Evolutionary conservation across 768 basidiomycete species (phyloP), one percentile per base, ranked within the genome.

Genomic region (Russula virescens): DNA sequence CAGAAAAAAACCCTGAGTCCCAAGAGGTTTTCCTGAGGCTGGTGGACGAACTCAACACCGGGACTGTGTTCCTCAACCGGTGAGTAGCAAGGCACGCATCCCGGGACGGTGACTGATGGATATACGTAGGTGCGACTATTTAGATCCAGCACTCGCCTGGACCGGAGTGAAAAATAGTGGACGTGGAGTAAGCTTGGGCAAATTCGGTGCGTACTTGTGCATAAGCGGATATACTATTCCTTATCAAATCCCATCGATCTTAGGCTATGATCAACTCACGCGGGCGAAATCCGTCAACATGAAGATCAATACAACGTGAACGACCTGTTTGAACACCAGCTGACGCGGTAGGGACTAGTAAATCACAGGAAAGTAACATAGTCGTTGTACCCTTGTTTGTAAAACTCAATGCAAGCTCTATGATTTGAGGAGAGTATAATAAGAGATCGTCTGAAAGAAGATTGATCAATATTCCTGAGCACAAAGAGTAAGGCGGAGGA

Each of bases 111-210:
- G 35, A 26, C 67, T 68, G 58, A 69, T 40, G 19, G 18, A 25
- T 21, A 65, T 21, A 34, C 26, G 2, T 65, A 89, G 89, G 47
- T 91, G 90, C 68, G 96, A 99, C 74, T 87, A 79, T 70, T 80
- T 97, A 25, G 97, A 99, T 70, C 96, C 97, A 2, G 93, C 94
- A 5, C 77, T 98, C 1, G 82, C 91, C 0, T 99, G 97, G 97
- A 91, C 88, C 3, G 97, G 96, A 2, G 88, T 92, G 51, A 98
- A 98, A 78, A 77, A 97, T 69, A 94, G 89, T 58, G 97, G 97
- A 26, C 79, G 94, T 31, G 97, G 96, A 1, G 78, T 98, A 63
- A 94, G 91, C 69, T 75, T 98, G 68, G 93, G 91, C 72, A 87
- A 88, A 70, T 94, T 91, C 66, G 95, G 94, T 92, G 60, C 60